phyloP scores from a whole-genome alignment of 2,329 filamentous ascomycete genomes.

The Colletotrichum neosansevieriae region DNA sequence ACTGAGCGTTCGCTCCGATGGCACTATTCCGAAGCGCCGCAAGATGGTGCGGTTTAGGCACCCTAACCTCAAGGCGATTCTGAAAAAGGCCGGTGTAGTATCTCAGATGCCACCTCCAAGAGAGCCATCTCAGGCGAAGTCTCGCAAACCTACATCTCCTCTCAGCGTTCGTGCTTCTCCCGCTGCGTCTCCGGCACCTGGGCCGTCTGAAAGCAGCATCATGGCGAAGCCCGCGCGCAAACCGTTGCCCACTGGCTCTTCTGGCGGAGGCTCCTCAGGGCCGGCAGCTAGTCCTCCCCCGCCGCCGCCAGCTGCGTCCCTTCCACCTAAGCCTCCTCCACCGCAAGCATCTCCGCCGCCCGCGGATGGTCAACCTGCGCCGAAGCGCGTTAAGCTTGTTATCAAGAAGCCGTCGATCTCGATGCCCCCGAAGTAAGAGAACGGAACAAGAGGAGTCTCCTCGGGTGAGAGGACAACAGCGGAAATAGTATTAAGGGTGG shows the following conservation, averaged over 20 bases:
- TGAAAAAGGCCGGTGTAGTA: constrained; percentile 43
- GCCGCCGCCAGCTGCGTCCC: constrained; percentile 15
- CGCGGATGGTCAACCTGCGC: constrained; percentile 26
- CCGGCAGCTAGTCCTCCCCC: constrained; percentile 30
- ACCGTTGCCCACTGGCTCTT: constrained; percentile 46
- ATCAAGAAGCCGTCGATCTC: constrained; percentile 37
- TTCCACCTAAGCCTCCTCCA: constrained; percentile 31
- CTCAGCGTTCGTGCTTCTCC: constrained; percentile 43
- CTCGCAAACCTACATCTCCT: constrained; percentile 29
- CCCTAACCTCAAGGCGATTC: constrained; percentile 49
- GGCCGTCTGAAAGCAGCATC: constrained; percentile 45
- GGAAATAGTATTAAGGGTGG: not conserved
- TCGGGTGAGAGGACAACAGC: not conserved
- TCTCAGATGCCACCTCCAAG: constrained; percentile 25
- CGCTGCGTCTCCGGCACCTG: constrained; percentile 45
- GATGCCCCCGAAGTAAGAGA: constrained; percentile 11
- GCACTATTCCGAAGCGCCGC: constrained; percentile 43
- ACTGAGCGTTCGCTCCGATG: constrained; percentile 45
- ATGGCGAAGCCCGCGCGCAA: constrained; percentile 51
- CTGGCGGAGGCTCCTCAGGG: constrained; percentile 15
- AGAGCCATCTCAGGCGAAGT: constrained; percentile 31
- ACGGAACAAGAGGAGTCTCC: not conserved
- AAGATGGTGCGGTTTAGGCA: constrained; percentile 55
- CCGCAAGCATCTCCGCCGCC: constrained; percentile 34
- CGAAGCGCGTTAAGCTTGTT: constrained; percentile 41